These are phyloP conservation scores for Cladosporium sp. DNA, from an alignment of 2,329 filamentous ascomycete genomes.

Conservation along the genomic window DNA sequence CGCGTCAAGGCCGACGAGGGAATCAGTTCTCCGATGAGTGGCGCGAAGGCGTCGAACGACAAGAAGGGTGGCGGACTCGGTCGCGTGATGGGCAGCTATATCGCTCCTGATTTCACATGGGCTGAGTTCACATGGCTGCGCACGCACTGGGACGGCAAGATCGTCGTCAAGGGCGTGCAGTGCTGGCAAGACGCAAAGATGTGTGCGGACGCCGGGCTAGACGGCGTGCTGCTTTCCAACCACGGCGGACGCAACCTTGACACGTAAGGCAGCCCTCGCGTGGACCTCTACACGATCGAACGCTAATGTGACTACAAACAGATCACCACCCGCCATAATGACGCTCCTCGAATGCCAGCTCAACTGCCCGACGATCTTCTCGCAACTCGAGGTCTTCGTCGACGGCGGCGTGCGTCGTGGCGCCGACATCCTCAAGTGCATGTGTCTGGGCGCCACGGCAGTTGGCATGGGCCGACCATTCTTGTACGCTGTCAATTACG, in stretches of 20 bases:
- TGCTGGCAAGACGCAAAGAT: conserved; percentile 36
- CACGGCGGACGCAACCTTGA: conserved; percentile 45
- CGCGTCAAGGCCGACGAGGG: conserved; percentile 51
- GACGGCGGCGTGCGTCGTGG: conserved; percentile 57
- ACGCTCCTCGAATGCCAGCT: conserved; percentile 63
- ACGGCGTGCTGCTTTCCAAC: conserved; percentile 9
- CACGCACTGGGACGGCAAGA: conserved; percentile 37
- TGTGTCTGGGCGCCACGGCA: conserved; percentile 43
- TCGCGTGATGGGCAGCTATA: conserved; percentile 56
- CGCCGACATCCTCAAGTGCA: conserved; percentile 56
- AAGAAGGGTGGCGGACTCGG: conserved; percentile 57
- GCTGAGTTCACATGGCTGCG: conserved; percentile 49
- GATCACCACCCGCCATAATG: conserved; percentile 55
- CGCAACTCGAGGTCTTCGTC: conserved; percentile 59
- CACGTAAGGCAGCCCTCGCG: conserved; percentile 27
- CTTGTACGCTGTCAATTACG: conserved; percentile 59
- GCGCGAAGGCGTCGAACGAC: conserved; percentile 53
- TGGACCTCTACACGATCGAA: neutral
- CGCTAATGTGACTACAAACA: conserved; percentile 36
- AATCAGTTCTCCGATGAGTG: conserved; percentile 49
- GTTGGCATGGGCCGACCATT: conserved; percentile 60
- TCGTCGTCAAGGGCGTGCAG: conserved; percentile 45
- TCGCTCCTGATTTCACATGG: conserved; percentile 58
- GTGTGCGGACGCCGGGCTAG: conserved; percentile 23
- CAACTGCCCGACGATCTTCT: conserved; percentile 61